A percentile compares a stretch with the other conserved stretches of the same genome.
Evolutionary conservation across 2,329 filamentous ascomycete genomes (phyloP).

Genomic region (Colletotrichum sp.): DNA sequence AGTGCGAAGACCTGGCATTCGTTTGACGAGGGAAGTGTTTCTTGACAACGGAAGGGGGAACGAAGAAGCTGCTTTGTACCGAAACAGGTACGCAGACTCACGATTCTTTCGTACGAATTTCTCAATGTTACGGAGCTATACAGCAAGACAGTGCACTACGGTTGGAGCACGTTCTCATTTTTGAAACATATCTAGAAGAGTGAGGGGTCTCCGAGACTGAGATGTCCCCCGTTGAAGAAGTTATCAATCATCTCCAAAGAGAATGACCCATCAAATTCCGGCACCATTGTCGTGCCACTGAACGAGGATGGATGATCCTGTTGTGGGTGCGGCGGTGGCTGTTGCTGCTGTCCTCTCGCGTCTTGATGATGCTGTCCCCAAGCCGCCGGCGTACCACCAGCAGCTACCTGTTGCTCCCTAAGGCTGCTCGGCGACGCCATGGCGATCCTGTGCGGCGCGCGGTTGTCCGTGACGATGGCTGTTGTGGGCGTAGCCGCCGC

Average conservation of each 20-base stretch:
- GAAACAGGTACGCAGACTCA: not conserved
- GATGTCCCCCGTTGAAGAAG: conserved; percentile 18
- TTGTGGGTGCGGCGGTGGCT: not conserved
- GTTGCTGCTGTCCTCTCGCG: not conserved
- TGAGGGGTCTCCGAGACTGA: conserved; percentile 16
- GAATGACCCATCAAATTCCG: conserved; percentile 9
- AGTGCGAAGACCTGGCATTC: not conserved
- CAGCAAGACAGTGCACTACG: not conserved
- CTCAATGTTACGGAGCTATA: not conserved
- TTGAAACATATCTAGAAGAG: conserved; percentile 10
- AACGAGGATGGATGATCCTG: not conserved
- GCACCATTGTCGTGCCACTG: not conserved
- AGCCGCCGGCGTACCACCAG: not conserved
- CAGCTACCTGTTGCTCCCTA: not conserved
- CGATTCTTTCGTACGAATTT: not conserved
- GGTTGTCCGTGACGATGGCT: not conserved
- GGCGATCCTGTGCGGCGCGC: not conserved
- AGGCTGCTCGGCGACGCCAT: not conserved
- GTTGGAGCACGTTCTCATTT: not conserved
- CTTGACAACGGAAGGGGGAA: not conserved
- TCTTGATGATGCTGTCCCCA: not conserved
- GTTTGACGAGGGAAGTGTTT: not conserved
- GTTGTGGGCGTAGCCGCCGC: not conserved
- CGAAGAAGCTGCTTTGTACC: not conserved
- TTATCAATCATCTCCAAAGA: conserved; percentile 16